Evolutionary conservation across 1,139 yeast species (phyloP), one percentile per base, ranked within the genome.

Genomic region (Ogataea hybrid): DNA sequence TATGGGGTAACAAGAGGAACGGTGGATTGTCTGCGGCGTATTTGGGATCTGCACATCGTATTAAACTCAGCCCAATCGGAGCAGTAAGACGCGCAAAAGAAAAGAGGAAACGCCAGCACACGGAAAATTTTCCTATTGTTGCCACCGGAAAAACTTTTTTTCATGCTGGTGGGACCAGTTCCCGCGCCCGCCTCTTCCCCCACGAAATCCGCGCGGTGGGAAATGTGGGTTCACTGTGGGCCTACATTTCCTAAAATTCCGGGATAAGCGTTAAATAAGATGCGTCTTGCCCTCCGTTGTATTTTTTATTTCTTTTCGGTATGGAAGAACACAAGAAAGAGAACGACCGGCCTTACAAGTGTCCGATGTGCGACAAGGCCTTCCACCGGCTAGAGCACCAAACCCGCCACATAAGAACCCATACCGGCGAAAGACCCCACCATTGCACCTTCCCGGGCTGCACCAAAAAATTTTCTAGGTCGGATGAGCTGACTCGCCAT

Each of bases 401-500:
- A 61, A 89, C 96, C 14, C 77, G 97, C 56, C 97, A 90, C 61
- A 85, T 90, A 41, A 71, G 97, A 48, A 90, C 97, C 6, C 97
- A 90, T 61, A 90, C 97, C 0, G 97, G 97, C 27, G 97, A 89
- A 59, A 86, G 88, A 61, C 96, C 97, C 17, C 96, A 89, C 59
- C 80, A 79, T 35, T 90, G 97, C 63, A 75, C 84, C 6, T 88
- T 77, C 56, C 95, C 95, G 0, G 95, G 95, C 1, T 90, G 97
- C 64, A 69, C 77, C 46, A 90, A 90, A 64, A 77, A 85, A 47
- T 90, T 90, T 59, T 81, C 92, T 41, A 72, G 97, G 45, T 79
- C 89, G 37, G 97, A 90, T 63, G 97, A 90, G 65, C 71, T 90
- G 48, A 90, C 96, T 25, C 73, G 97, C 53, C 97, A 90, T 63